Evolutionary conservation across 345 rosid species (phyloP).

Genomic region (Eucalyptus pauciflora): DNA sequence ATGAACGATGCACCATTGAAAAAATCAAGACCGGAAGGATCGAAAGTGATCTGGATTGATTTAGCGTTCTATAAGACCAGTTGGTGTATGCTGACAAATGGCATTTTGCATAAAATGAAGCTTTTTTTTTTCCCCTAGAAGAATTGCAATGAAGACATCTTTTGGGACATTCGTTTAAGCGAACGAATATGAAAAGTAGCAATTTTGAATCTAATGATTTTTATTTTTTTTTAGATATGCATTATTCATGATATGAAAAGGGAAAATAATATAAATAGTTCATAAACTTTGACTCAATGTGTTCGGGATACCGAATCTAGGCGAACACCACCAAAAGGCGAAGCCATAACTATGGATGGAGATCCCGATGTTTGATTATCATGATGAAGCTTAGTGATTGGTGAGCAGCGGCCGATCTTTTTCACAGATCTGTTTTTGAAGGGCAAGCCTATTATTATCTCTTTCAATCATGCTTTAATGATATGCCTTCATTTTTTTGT

Average conservation of each 20-base stretch:
- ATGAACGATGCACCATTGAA: background rate
- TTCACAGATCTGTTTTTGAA: rapidly evolving
- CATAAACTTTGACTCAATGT: rapidly evolving
- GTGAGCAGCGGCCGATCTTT: rapidly evolving
- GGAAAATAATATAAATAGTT: too few species aligned
- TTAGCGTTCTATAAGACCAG: background rate
- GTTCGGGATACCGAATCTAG: too few species aligned
- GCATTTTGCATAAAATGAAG: background rate
- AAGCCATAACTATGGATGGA: rapidly evolving
- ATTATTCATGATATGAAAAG: background rate
- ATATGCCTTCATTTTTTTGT: too few species aligned
- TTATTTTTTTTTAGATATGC: background rate
- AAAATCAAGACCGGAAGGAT: background rate
- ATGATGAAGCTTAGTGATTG: background rate
- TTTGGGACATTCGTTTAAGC: background rate
- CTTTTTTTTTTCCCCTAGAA: rapidly evolving
- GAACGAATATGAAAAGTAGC: background rate
- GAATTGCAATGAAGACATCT: background rate
- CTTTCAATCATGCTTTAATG: background rate
- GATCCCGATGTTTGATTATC: background rate
- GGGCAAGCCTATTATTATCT: background rate
- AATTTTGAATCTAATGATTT: background rate
- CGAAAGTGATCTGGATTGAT: background rate
- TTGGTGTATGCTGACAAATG: background rate
- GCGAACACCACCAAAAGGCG: rapidly evolving